Evolutionary conservation across 176 grass and related monocot genomes (phyloP).

Genomic region (Oryza longistaminata): DNA sequence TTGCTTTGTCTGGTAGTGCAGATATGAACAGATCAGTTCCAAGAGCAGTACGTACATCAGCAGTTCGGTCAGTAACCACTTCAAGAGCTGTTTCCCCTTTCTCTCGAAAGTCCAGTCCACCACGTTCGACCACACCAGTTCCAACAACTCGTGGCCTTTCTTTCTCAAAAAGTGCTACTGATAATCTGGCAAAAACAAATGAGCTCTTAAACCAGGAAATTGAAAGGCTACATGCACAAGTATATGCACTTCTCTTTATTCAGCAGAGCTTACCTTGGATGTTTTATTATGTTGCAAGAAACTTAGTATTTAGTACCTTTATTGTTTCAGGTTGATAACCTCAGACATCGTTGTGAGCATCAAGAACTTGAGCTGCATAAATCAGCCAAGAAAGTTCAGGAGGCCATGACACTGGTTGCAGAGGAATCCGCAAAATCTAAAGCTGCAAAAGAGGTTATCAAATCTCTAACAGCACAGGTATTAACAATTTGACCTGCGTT

Average conservation of each 20-base stretch:
- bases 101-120: slow-evolving; percentile 80
- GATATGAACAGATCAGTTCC: slow-evolving; percentile 59
- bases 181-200: slow-evolving; percentile 80
- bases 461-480: slow-evolving; percentile 95
- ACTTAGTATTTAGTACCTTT: background rate
- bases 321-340: slow-evolving; percentile 76
- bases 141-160: slow-evolving; percentile 79
- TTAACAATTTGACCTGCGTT: background rate
- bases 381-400: slow-evolving; percentile 73
- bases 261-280: background rate
- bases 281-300: slow-evolving; percentile 12
- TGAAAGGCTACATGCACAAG: slow-evolving; percentile 74
- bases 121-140: slow-evolving; percentile 80
- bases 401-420: slow-evolving; percentile 68
- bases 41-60: slow-evolving; percentile 53
- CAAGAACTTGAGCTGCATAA: slow-evolving; percentile 85
- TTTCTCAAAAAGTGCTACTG: slow-evolving; percentile 71
- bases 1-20: slow-evolving; percentile 59
- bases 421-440: slow-evolving; percentile 97
- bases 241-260: slow-evolving; percentile 40
- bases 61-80: slow-evolving; percentile 55
- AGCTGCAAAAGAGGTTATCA: slow-evolving; percentile 99
- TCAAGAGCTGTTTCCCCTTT: slow-evolving; percentile 95
- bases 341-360: slow-evolving; percentile 67
- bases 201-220: slow-evolving; percentile 89